Base-by-base conservation (phyloP, 1,139 yeast species). In the Wickerhamiella infanticola region DNA sequence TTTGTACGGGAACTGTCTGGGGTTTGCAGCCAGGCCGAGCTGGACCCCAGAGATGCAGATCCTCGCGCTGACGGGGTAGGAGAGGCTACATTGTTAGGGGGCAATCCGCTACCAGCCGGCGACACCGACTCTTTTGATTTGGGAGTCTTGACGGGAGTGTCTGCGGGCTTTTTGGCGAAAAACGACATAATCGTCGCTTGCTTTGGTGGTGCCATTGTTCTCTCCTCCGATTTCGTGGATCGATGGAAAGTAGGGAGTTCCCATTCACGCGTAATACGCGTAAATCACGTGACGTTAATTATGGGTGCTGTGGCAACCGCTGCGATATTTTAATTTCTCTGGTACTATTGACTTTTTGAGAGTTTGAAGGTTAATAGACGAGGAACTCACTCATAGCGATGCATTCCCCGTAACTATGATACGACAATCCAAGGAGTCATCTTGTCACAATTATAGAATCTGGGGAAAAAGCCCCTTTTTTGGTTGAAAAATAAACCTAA, bases 131-230 rank as follows among this genome's bases (percentile, higher is more conserved):
- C 13, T 33, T 40, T 26, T 7, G 24, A 11, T 11, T 29, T 29
- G 7, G 33, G 33, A 2, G 33, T 29, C 33, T 29, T 29, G 7
- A 11, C 33, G 11, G 33, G 2, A 7, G 33, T 7, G 7, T 2
- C 9, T 11, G 11, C 11, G 2, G 33, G 33, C n/a, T 8, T 35
- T 35, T 37, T 42, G 7, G 18, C 35, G 26, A 42, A 42, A n/a
- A 42, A 42, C 24, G 44, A 42, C 9, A 37, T 7, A 18, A 42
- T 42, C 31, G 44, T 27, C 23, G 18, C 31, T 11, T 37, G 44
- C 35, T 42, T 38, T 13, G 44, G 40, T 3, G 44, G 44, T 35
- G 26, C 27, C 9, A 13, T 23, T 6, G 24, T 18, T 18, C 23
- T 8, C 6, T 18, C 18, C 18, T 18, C 2, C 18, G 18, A 18